Base-by-base conservation (phyloP, 108 stramenopile genomes). In the Skeletonema grethae region DNA sequence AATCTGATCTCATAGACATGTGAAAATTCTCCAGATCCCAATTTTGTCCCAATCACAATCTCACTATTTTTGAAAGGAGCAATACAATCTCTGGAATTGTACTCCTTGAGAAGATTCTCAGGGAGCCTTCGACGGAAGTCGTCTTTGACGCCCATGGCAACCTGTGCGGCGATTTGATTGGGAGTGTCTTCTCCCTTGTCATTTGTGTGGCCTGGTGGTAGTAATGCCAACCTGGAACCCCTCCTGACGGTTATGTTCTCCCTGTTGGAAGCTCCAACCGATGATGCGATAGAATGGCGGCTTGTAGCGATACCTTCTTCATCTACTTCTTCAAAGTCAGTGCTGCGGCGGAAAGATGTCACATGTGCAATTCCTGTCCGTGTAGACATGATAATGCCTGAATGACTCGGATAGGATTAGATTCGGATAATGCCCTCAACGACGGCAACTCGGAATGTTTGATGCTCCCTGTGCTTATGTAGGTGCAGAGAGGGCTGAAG, bases 21-120 rank as follows among this genome's bases (percentile, higher is more conserved):
- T 16, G 57, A 60, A 36, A 73, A 77, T 39, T 77, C 76, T 2
- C 76, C 76, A 8, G 38, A 57, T 12, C 76, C 76, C 0, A 77
- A 57, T 39, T 66, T 59, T 13, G 16, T 16, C 3, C 76, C 76
- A 11, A 71, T 13, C 8, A 72, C 56, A 32, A 77, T 77, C 63
- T 77, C 76, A 12, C 18, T 50, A 1, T 45, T 57, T 15, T 20
- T 16, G 43, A 77, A 77, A 1, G 64, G 67, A 7, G 75, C 75
- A 3, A 69, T 34, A 29, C 11, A 25, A 39, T 69, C 67, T 43
- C 53, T 50, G 3, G 29, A 22, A 4, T 63, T 38, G 67, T 69
- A 69, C 22, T 68, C 67, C 29, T 63, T 11, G 11, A 22, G 25
- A 39, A 76, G 61, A 25, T 45, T 43, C 7, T 67, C 43, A 0